Evolutionary conservation across 208 protist genomes (phyloP).

Genomic region (Trypanosoma melophagium): DNA sequence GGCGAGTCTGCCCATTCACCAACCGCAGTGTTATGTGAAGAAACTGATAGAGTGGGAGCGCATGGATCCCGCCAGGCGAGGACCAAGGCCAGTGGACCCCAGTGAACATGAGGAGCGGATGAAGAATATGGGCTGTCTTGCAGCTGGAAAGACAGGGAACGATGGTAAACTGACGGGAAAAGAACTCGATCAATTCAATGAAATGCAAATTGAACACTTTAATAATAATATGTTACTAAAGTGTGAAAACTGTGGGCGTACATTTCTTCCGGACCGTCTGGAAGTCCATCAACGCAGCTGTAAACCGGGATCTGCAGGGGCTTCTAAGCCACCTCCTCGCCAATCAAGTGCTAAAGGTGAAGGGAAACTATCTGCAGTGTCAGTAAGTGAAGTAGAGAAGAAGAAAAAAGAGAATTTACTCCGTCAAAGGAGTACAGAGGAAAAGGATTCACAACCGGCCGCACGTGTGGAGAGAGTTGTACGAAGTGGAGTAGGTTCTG

Average conservation of each 20-base stretch:
- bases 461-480: not conserved
- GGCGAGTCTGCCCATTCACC: slow-evolving; percentile 85
- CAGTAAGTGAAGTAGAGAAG: too few species aligned
- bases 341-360: not conserved
- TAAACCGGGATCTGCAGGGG: slow-evolving; percentile 50
- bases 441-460: not conserved
- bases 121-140: slow-evolving; percentile 27
- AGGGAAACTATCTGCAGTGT: not conserved
- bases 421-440: not conserved
- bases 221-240: slow-evolving; percentile 62
- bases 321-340: slow-evolving; percentile 37
- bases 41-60: slow-evolving; percentile 89
- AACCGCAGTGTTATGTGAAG: slow-evolving; percentile 92
- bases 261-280: slow-evolving; percentile 89
- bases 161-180: slow-evolving; percentile 21
- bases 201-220: slow-evolving; percentile 73
- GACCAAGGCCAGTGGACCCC: slow-evolving; percentile 64
- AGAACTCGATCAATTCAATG: slow-evolving; percentile 78
- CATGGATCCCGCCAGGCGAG: slow-evolving; percentile 62
- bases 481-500: not conserved
- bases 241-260: slow-evolving; percentile 89
- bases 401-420: not conserved
- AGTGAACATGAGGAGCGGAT: slow-evolving; percentile 62
- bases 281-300: slow-evolving; percentile 88
- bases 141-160: not conserved